A percentile compares a stretch with the other conserved stretches of the same genome.
Conservation (phyloP, 768 basidiomycete species). For the Sporobolomyces roseus region DNA sequence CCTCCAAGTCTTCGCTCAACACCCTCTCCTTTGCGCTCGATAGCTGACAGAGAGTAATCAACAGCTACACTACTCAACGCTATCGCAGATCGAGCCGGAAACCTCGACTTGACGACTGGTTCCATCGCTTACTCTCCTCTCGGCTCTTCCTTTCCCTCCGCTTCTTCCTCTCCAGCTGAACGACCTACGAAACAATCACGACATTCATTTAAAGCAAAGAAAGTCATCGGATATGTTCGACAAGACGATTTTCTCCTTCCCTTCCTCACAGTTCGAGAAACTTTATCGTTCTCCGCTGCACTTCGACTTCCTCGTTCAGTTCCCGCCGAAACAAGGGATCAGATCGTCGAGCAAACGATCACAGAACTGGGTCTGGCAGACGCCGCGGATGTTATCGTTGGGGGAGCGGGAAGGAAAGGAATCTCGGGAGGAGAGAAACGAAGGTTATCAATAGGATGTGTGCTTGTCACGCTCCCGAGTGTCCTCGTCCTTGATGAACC, state of each 20-base stretch:
- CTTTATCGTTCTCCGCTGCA: slow-evolving; percentile 45
- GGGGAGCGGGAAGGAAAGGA: slow-evolving; percentile 53
- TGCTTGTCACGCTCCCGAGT: slow-evolving; percentile 60
- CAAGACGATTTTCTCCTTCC: slow-evolving; percentile 49
- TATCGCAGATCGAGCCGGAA: slow-evolving; percentile 35
- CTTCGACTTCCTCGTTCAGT: slow-evolving; percentile 53
- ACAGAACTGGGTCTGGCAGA: slow-evolving; percentile 53
- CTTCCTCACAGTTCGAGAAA: slow-evolving; percentile 49
- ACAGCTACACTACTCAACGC: slow-evolving; percentile 48
- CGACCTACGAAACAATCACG: too few relatives aligned
- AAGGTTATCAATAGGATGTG: slow-evolving; percentile 58
- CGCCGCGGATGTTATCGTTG: slow-evolving; percentile 56
- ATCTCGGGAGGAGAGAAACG: slow-evolving; percentile 61
- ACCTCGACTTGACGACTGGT: slow-evolving; percentile 42
- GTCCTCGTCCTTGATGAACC: slow-evolving; percentile 64
- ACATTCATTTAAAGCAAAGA: slow-evolving; percentile 27
- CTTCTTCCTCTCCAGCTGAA: not conserved
- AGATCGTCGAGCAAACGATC: slow-evolving; percentile 54
- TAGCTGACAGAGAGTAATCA: not conserved
- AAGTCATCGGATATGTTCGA: slow-evolving; percentile 47
- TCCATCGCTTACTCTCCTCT: slow-evolving; percentile 37
- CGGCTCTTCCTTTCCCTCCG: not conserved
- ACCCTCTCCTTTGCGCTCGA: not conserved
- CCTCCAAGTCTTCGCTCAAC: not conserved
- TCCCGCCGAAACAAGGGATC: slow-evolving; percentile 40